Conservation (phyloP, 768 basidiomycete species). For the Chalciporus sphaerocephalus region DNA sequence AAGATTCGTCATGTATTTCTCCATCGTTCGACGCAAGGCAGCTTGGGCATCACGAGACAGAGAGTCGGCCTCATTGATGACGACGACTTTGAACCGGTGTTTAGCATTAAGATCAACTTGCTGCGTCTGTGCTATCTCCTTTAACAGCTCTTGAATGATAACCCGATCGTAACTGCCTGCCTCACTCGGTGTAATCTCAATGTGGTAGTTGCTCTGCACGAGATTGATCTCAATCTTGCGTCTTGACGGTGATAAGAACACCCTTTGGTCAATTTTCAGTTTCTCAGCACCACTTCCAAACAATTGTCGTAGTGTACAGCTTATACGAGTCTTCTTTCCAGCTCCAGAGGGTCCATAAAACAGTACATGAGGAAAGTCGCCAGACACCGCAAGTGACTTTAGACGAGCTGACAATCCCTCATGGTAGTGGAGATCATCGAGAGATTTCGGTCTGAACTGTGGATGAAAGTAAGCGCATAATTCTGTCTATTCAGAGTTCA, state of each 20-base stretch:
- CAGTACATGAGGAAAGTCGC: slow-evolving; percentile 96
- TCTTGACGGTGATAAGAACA: slow-evolving; percentile 91
- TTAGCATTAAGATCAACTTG: slow-evolving; percentile 95
- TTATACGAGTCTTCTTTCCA: slow-evolving; percentile 96
- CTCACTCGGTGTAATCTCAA: slow-evolving; percentile 97
- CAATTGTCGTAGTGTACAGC: slow-evolving; percentile 80
- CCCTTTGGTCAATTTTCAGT: slow-evolving; percentile 95
- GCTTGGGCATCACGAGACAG: slow-evolving; percentile 95
- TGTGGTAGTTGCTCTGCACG: slow-evolving; percentile 96
- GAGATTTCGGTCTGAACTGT: slow-evolving; percentile 79
- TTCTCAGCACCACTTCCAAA: slow-evolving; percentile 94
- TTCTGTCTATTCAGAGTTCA: background rate
- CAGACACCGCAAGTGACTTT: slow-evolving; percentile 75
- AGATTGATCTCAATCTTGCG: slow-evolving; percentile 94
- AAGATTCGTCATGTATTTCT: slow-evolving; percentile 98
- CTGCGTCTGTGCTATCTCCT: slow-evolving; percentile 98
- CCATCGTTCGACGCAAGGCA: slow-evolving; percentile 95
- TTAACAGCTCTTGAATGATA: slow-evolving; percentile 94
- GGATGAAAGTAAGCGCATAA: slow-evolving; percentile 1
- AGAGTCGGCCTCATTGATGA: slow-evolving; percentile 97
- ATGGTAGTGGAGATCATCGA: slow-evolving; percentile 90
- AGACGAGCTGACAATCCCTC: slow-evolving; percentile 72
- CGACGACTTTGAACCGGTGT: slow-evolving; percentile 97
- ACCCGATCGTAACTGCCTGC: slow-evolving; percentile 93
- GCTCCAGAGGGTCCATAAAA: slow-evolving; percentile 98